Base-by-base conservation (phyloP, 169 alveolate genomes). In the Besnoitia besnoiti region DNA sequence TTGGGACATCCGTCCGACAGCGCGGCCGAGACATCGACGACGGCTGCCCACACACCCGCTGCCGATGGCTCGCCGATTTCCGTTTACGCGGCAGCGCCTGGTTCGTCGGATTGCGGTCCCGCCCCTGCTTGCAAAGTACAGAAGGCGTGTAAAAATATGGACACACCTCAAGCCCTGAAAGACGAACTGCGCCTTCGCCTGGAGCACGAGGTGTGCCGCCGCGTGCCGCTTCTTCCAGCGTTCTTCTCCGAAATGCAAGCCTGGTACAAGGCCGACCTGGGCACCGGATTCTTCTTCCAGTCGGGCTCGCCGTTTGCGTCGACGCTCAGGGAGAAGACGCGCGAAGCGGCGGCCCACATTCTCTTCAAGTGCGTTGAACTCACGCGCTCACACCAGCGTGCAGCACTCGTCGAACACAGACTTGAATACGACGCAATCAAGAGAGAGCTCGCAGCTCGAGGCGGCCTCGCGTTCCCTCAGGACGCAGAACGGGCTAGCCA, bases 141-240 rank as follows among this genome's bases (percentile, higher is more conserved):
- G n/a, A n/a, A n/a, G n/a, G n/a, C n/a, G n/a, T n/a, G n/a, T n/a
- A n/a, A n/a, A n/a, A n/a, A n/a, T n/a, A n/a, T n/a, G n/a, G n/a
- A n/a, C n/a, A n/a, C n/a, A n/a, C n/a, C n/a, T n/a, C n/a, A n/a
- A n/a, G n/a, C n/a, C 80, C 12, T 67, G 39, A 37, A 67, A 30
- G 42, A 67, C 14, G 80, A 67, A 5, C 44, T 67, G 80, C 80
- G 42, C 2, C 21, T 33, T 19, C 80, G 80, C 7, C 80, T 67
- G 24, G 80, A 67, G 80, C 39, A 67, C 24, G 80, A 67, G 42
- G 42, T 67, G 80, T 33, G n/a, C n/a, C 80, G 80, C 12, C 80
- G 80, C 44, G 46, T 67, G 80, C 80, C 80, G 80, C 80, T 67
- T 7, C 80, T 67, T 1, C 44, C 80, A 30, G 40, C 47, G 42